Conservation (phyloP, 2,329 filamentous ascomycete genomes). For the Hortaea werneckii region DNA sequence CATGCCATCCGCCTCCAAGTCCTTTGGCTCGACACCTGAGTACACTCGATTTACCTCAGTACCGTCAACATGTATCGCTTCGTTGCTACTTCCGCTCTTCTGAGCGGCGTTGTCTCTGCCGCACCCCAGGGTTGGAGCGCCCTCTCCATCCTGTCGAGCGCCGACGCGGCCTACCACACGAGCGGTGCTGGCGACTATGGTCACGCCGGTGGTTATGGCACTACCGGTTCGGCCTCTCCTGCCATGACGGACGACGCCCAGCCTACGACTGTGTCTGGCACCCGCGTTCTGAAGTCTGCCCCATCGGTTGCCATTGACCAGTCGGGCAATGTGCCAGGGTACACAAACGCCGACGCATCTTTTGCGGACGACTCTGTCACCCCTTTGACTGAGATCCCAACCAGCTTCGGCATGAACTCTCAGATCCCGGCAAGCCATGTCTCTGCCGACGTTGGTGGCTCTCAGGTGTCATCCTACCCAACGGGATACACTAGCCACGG, state of each 20-base stretch:
- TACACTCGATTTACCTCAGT: too few species aligned
- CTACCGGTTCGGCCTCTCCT: neutral
- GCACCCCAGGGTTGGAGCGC: conserved; percentile 18
- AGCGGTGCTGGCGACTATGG: neutral
- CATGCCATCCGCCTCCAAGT: too few species aligned
- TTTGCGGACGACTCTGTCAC: conserved; percentile 27
- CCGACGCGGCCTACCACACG: conserved; percentile 11
- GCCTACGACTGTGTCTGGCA: neutral
- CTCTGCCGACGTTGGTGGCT: conserved; percentile 27
- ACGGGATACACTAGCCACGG: conserved; percentile 58
- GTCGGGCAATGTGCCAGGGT: conserved; percentile 28
- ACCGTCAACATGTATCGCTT: neutral
- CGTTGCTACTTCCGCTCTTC: conserved; percentile 9
- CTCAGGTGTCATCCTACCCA: conserved; percentile 39
- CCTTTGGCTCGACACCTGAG: too few species aligned
- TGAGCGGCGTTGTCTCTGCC: conserved; percentile 21
- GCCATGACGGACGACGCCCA: neutral
- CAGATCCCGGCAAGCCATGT: conserved; percentile 30
- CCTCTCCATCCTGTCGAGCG: neutral
- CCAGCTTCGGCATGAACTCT: conserved; percentile 35
- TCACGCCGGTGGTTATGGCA: neutral
- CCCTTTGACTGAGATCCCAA: conserved; percentile 27
- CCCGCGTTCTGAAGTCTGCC: neutral
- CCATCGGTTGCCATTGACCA: conserved; percentile 14
- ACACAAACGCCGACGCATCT: conserved; percentile 35